Evolutionary conservation across 495 filamentous ascomycete genomes (phyloP), one percentile per base, ranked within the genome.

Genomic region (Hypomontagnella monticulosa): DNA sequence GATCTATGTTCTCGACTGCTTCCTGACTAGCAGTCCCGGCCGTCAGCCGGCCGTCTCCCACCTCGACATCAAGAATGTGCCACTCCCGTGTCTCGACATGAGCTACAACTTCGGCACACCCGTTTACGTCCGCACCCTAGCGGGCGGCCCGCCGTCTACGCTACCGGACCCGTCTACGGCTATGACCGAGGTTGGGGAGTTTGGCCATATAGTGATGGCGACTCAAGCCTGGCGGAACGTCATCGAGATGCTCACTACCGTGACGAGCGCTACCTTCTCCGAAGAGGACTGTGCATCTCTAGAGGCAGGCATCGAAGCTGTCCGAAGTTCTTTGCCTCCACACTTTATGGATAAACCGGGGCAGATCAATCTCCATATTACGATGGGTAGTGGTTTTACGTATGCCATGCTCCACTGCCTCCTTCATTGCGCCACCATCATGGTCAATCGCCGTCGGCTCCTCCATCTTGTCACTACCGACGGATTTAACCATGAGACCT

Each of bases 21-120:
- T 83, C 57, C 75, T 83, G n/a, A 82, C 80, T 15, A 82, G 80
- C 73, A 82, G 80, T 62, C 81, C 81, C 46, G 81, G 81, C 48
- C 81, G 81, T 30, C 76, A 80, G 54, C 80, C 81, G 18, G 80
- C 81, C 9, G 68, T 83, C 16, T 76, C 80, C 11, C 70, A 74
- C 37, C 76, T 76, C 58, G 81, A 83, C 54, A 71, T 81, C 11
- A 72, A 79, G 42, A 80, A 78, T 60, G 75, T 82, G 5, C 74
- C 80, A 10, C 74, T 83, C 27, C 81, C 81, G 12, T 82, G 81
- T 61, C 73, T 71, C 20, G 81, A 83, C 57, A 80, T 81, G 77
- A 79, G 80, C 63, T 83, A 76, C 60, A 73, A 80, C 56, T 83
- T 82, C 57, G 79, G 78, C 8, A 82, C 78, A 52, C 78, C 81